Base-by-base conservation (phyloP, 2,329 filamentous ascomycete species). In the Ceratocystis colombiana region DNA sequence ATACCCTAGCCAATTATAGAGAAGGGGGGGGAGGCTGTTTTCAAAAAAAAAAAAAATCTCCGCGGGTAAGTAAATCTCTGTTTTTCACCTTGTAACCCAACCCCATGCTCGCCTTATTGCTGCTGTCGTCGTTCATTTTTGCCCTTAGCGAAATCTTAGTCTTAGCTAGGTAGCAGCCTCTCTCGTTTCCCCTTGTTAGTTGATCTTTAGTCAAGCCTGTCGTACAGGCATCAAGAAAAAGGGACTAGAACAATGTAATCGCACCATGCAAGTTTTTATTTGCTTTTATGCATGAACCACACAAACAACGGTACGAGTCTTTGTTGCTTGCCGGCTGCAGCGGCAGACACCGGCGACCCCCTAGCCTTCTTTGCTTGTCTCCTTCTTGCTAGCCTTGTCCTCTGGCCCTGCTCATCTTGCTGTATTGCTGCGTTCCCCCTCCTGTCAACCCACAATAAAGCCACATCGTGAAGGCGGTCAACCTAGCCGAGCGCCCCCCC, bases 221-320 rank as follows among this genome's bases (percentile, higher is more conserved):
- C 46, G 46, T 50, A 50, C 46, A 50, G 46, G 20, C 46, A 20
- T 50, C 22, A 48, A 4, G 50, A 41, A 41, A 41, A 41, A 22
- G 5, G 17, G 10, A 57, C 20, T 17, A 15, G 30, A 22, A 30
- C 53, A 30, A 57, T 50, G 46, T 17, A 57, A 57, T 57, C 22
- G 53, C 25, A 25, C 53, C 22, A 33, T 57, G 10, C 53, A 28
- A 41, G 37, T 41, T 57, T 30, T 57, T 17, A 57, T 57, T 57
- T 57, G 53, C 22, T 57, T 3, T 57, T 17, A 57, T 57, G 53
- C 53, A 57, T 57, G 53, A 57, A 57, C 25, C 20, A 50, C 46
- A 20, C n/a, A 50, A 22, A 20, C n/a, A 50, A 22, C 53, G 8
- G 53, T 57, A 15, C 10, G n/a, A 7, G 46, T 50, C 10, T 17